A percentile compares a stretch with the other conserved stretches of the same genome.
These are phyloP conservation scores for Corymbia calophylla DNA, from an alignment of 441 rosid genomes.

Conservation along the genomic window DNA sequence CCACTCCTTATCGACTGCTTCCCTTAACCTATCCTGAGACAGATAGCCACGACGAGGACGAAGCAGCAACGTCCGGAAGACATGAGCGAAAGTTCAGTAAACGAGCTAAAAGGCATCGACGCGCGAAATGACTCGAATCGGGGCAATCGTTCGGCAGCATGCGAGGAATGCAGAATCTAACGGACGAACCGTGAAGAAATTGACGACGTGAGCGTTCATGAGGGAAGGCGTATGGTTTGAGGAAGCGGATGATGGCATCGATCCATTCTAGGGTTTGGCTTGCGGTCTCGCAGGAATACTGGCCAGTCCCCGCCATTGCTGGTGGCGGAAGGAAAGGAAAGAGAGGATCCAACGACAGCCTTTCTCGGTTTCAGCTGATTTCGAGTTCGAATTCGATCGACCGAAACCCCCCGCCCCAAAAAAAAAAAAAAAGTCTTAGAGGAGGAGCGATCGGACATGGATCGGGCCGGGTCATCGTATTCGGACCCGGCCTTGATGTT, in stretches of 20 bases:
- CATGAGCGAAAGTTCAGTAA: background rate
- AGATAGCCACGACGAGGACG: background rate
- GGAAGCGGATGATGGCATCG: conserved; percentile 47
- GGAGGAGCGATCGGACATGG: background rate
- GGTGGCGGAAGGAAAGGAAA: background rate
- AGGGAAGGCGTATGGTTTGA: conserved; percentile 44
- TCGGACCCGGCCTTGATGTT: background rate
- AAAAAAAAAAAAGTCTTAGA: background rate
- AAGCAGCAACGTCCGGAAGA: background rate
- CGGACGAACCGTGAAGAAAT: conserved; percentile 54
- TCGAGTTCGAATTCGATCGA: background rate
- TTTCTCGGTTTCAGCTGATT: background rate
- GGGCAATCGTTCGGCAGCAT: background rate
- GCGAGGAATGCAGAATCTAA: background rate
- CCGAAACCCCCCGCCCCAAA: background rate
- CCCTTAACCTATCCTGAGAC: conserved; percentile 61
- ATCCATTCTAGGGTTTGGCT: conserved; percentile 69
- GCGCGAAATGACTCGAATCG: background rate
- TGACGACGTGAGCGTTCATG: conserved; percentile 60
- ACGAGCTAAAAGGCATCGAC: too few species aligned
- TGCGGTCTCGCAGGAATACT: conserved; percentile 52
- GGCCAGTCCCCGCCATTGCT: background rate
- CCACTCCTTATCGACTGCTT: conserved; percentile 70
- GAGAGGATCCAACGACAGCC: background rate
- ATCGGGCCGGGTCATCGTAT: background rate